phyloP scores from a whole-genome alignment of 2,329 filamentous ascomycete species.

The Fusarium lateritium region DNA sequence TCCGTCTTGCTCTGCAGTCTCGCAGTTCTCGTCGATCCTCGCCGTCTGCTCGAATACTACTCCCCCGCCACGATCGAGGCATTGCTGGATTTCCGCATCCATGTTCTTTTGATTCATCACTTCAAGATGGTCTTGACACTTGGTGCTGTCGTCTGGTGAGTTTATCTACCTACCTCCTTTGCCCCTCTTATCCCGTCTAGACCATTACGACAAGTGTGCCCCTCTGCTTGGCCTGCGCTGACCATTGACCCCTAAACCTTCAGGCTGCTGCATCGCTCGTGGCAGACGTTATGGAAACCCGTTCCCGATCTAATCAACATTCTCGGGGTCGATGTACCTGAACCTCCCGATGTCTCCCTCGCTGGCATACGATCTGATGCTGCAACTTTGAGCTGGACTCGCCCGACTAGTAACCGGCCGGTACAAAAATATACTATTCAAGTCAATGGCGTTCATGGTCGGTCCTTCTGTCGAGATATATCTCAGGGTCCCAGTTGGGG shows the following conservation, averaged over 20 bases:
- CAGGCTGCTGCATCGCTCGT: constrained; percentile 88
- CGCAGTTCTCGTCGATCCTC: constrained; percentile 54
- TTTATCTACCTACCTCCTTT: constrained; percentile 30
- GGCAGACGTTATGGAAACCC: constrained; percentile 90
- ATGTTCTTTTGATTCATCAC: constrained; percentile 64
- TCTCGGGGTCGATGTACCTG: constrained; percentile 93
- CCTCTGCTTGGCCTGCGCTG: constrained; percentile 20
- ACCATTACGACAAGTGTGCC: constrained; percentile 1
- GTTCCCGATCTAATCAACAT: constrained; percentile 92
- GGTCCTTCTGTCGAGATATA: constrained; percentile 51
- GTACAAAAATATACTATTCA: constrained; percentile 92
- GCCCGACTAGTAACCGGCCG: constrained; percentile 74
- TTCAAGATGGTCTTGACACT: constrained; percentile 70
- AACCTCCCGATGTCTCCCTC: constrained; percentile 89
- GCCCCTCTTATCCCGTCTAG: constrained; percentile 1
- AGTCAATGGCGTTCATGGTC: constrained; percentile 92
- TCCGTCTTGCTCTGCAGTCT: constrained; percentile 53
- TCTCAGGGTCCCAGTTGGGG: constrained; percentile 1
- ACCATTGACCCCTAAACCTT: constrained; percentile 18
- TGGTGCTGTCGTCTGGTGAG: constrained; percentile 68
- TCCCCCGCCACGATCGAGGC: constrained; percentile 50
- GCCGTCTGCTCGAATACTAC: constrained; percentile 50
- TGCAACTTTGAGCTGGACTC: constrained; percentile 92
- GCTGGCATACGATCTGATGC: constrained; percentile 90
- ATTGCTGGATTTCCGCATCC: constrained; percentile 60